Conservation (phyloP, 2,329 filamentous ascomycete species). For the Dactylellina drechsleri region DNA sequence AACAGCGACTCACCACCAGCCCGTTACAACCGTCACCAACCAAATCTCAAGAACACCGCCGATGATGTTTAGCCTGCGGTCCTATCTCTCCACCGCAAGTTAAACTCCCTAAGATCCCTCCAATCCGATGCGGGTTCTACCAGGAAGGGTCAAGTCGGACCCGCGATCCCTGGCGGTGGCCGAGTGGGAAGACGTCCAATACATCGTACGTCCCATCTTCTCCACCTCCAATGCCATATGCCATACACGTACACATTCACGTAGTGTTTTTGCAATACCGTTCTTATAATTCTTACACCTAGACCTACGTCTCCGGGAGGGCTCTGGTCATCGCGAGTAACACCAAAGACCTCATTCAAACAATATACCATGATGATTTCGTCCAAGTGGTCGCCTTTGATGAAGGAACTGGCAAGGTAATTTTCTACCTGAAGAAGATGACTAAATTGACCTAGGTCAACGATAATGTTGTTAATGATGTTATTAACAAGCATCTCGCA, state of each 20-base stretch:
- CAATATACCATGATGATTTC: conserved; percentile 83
- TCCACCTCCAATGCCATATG: not conserved
- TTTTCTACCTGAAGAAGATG: not conserved
- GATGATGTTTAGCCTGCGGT: conserved; percentile 21
- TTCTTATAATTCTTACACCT: conserved; percentile 23
- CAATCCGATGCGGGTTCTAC: conserved; percentile 60
- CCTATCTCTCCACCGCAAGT: conserved; percentile 15
- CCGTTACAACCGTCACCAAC: no score
- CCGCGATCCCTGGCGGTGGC: conserved; percentile 66
- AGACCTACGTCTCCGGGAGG: conserved; percentile 91
- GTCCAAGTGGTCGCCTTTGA: conserved; percentile 84
- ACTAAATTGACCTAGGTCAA: not conserved
- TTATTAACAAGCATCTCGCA: not conserved
- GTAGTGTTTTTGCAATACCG: not conserved
- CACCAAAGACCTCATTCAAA: conserved; percentile 81
- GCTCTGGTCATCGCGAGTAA: conserved; percentile 84
- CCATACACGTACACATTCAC: no score
- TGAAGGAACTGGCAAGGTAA: conserved; percentile 84
- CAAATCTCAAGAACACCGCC: no score
- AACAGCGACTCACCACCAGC: no score
- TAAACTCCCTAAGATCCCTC: conserved; percentile 4
- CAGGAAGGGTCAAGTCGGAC: conserved; percentile 65
- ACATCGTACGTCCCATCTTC: conserved; percentile 25
- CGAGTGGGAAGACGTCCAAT: conserved; percentile 63
- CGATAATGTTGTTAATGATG: not conserved